phyloP scores from a whole-genome alignment of 2,329 filamentous ascomycete genomes.

The Colletotrichum sansevieriae region DNA sequence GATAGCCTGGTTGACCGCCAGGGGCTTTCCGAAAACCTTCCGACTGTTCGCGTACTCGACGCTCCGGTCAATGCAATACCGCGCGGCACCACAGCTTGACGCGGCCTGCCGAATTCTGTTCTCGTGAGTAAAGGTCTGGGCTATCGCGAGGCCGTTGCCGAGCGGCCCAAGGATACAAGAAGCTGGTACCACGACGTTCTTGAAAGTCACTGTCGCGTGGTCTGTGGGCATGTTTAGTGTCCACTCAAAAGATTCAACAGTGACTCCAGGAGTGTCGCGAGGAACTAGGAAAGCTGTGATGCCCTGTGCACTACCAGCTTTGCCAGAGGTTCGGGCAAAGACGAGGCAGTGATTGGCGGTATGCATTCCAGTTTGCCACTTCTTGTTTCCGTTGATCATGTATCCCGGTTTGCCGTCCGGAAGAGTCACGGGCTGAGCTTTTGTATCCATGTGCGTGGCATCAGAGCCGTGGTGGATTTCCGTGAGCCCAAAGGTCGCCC shows the following conservation, averaged over 20 bases:
- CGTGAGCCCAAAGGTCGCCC: conserved; percentile 4
- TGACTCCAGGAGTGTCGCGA: neutral
- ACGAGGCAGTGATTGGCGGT: neutral
- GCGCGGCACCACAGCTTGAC: neutral
- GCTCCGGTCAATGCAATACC: neutral
- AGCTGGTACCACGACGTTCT: neutral
- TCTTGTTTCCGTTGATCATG: neutral
- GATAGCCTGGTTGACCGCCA: neutral
- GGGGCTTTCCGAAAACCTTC: neutral
- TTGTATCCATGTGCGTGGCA: neutral
- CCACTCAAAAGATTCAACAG: conserved; percentile 4
- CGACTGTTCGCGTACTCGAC: neutral
- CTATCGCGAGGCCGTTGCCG: conserved; percentile 10
- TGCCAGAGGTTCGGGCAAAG: neutral
- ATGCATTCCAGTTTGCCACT: conserved; percentile 3
- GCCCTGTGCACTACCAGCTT: conserved; percentile 1
- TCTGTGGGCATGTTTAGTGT: neutral
- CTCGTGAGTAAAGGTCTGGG: conserved; percentile 9
- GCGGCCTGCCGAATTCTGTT: conserved; percentile 11
- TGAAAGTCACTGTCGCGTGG: neutral
- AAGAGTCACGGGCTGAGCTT: neutral
- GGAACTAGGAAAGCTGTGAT: neutral
- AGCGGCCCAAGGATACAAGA: conserved; percentile 6
- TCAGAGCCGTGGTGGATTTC: neutral
- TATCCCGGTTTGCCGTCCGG: neutral